phyloP scores from a whole-genome alignment of 2,329 filamentous ascomycete species.

The Aureobasidium subglaciale region DNA sequence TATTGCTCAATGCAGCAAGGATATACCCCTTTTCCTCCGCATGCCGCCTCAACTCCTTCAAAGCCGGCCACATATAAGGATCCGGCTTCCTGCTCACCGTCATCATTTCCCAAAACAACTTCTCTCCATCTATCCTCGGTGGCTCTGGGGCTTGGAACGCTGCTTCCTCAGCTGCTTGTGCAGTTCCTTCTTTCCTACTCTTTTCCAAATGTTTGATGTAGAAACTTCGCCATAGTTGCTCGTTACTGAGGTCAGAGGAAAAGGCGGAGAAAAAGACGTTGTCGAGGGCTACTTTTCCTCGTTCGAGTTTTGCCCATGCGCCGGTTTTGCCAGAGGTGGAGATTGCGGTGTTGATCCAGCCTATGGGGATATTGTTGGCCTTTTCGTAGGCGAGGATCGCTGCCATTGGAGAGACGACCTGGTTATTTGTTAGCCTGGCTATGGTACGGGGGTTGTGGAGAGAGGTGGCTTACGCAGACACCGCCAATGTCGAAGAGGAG shows the following conservation, averaged over 20 bases:
- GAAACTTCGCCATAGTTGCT: slow-evolving; percentile 61
- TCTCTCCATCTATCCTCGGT: slow-evolving; percentile 68
- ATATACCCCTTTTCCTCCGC: slow-evolving; percentile 46
- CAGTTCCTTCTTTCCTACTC: slow-evolving; percentile 17
- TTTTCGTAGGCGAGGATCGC: slow-evolving; percentile 87
- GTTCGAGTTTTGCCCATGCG: slow-evolving; percentile 82
- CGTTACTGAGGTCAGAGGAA: slow-evolving; percentile 62
- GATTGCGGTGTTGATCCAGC: slow-evolving; percentile 89
- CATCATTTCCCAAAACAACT: slow-evolving; percentile 92
- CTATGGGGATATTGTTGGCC: slow-evolving; percentile 66
- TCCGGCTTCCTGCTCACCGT: slow-evolving; percentile 60
- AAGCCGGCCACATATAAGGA: slow-evolving; percentile 80
- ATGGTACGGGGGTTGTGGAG: neutral
- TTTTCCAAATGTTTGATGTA: slow-evolving; percentile 22
- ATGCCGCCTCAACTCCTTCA: slow-evolving; percentile 54
- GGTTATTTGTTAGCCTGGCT: slow-evolving; percentile 19
- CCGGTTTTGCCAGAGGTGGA: slow-evolving; percentile 70
- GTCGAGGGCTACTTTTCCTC: slow-evolving; percentile 72
- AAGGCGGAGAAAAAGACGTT: slow-evolving; percentile 69
- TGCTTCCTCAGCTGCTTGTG: slow-evolving; percentile 24
- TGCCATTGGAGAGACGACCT: slow-evolving; percentile 90
- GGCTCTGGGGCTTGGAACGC: slow-evolving; percentile 46
- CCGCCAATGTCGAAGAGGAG: slow-evolving; percentile 93
- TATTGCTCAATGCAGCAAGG: slow-evolving; percentile 82
- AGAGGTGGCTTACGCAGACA: slow-evolving; percentile 65